Conservation (phyloP, 768 basidiomycete genomes). For the Austroboletus festivus region DNA sequence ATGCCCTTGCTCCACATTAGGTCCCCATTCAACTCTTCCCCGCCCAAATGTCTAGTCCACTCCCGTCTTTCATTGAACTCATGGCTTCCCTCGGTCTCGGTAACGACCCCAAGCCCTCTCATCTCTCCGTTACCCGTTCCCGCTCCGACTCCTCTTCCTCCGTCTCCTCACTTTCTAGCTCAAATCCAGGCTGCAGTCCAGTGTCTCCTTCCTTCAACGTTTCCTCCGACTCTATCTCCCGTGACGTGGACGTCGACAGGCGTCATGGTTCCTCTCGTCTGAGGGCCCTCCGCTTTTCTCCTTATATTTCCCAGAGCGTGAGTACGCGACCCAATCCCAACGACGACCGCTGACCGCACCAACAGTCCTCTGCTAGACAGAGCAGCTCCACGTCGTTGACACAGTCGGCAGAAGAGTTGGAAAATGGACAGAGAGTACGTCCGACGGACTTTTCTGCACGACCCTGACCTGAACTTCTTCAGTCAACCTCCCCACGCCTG, state of each 20-base stretch:
- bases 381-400: conserved; percentile 43
- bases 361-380: conserved; percentile 44
- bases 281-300: conserved; percentile 29
- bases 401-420: conserved; percentile 22
- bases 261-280: conserved; percentile 27
- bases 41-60: conserved; percentile 54
- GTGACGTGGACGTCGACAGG: conserved; percentile 31
- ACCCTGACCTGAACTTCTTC: conserved; percentile 28
- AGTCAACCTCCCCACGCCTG: conserved; percentile 35
- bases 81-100: conserved; percentile 81
- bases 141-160: conserved; percentile 46
- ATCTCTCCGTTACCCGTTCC: conserved; percentile 24
- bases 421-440: conserved; percentile 32
- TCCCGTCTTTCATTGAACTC: conserved; percentile 86
- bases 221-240: conserved; percentile 21
- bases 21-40: conserved; percentile 22
- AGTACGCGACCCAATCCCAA: conserved; percentile 2
- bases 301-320: conserved; percentile 29
- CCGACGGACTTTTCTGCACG: conserved; percentile 29
- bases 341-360: not conserved
- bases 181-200: conserved; percentile 30
- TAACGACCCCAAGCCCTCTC: conserved; percentile 35
- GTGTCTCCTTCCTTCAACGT: conserved; percentile 37
- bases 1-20: conserved; percentile 14
- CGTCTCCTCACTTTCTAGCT: conserved; percentile 41